Evolutionary conservation across 2,329 filamentous ascomycete genomes (phyloP).

Genomic region (Fusarium duplospermum): DNA sequence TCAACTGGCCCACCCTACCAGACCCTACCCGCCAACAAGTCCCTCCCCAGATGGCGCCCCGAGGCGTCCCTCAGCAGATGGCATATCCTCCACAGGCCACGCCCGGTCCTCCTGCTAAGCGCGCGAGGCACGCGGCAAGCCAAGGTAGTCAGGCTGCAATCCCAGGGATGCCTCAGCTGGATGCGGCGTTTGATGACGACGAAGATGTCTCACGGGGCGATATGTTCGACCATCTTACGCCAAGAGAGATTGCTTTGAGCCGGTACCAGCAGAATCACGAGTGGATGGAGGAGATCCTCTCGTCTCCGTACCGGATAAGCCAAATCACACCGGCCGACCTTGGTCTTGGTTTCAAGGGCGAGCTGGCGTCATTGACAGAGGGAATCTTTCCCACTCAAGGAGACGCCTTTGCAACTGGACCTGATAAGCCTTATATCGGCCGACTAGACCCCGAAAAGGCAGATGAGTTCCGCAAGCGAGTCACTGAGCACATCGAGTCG

Average conservation of each 20-base stretch:
- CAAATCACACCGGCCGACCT: slow-evolving; percentile 91
- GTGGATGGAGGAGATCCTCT: slow-evolving; percentile 98
- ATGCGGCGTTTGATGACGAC: slow-evolving; percentile 78
- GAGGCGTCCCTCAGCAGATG: slow-evolving; percentile 69
- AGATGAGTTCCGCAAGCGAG: slow-evolving; percentile 84
- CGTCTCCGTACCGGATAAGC: slow-evolving; percentile 85
- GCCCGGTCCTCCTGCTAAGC: slow-evolving; percentile 66
- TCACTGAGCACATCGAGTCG: slow-evolving; percentile 76
- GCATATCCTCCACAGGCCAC: slow-evolving; percentile 68
- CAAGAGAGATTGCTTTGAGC: slow-evolving; percentile 86
- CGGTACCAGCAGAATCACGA: slow-evolving; percentile 96
- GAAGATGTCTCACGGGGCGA: slow-evolving; percentile 91
- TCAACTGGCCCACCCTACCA: slow-evolving; percentile 89
- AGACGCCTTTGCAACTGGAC: slow-evolving; percentile 57
- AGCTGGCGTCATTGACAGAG: slow-evolving; percentile 82
- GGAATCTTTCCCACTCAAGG: slow-evolving; percentile 81
- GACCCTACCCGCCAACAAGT: slow-evolving; percentile 63
- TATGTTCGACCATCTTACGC: slow-evolving; percentile 88
- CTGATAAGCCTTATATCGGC: slow-evolving; percentile 69
- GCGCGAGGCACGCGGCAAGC: slow-evolving; percentile 59
- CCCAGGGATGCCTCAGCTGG: slow-evolving; percentile 54
- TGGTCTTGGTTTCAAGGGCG: slow-evolving; percentile 85
- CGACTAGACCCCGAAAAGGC: slow-evolving; percentile 80
- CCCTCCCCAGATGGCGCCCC: slow-evolving; percentile 58
- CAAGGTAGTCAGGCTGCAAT: slow-evolving; percentile 53